Evolutionary conservation across 495 filamentous ascomycete species (phyloP).

Genomic region (Poronia punctata): DNA sequence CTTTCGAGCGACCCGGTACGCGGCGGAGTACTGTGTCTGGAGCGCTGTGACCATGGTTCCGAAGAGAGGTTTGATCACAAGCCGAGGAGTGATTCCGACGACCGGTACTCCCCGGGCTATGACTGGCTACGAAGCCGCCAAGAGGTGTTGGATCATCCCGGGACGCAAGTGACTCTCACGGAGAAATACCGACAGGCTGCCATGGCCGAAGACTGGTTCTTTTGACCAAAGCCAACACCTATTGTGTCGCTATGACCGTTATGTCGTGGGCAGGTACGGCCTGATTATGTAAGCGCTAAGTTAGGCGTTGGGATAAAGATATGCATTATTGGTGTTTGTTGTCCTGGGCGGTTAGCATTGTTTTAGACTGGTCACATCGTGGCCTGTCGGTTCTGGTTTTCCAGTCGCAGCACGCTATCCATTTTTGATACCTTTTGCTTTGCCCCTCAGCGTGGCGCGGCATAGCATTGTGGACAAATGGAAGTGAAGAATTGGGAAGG

Average conservation of each 20-base stretch:
- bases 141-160: constrained; percentile 17
- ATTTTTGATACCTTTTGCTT: too few relatives aligned
- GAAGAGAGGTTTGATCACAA: constrained; percentile 35
- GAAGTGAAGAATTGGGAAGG: too few relatives aligned
- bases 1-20: constrained; percentile 67
- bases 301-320: constrained; percentile 1
- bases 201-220: constrained; percentile 25
- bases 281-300: background rate
- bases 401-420: too few relatives aligned
- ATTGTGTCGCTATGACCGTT: too few relatives aligned
- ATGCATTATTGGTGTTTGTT: constrained; percentile 1
- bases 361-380: too few relatives aligned
- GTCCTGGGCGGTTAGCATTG: background rate
- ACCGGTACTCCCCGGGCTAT: constrained; percentile 19
- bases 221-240: too few relatives aligned
- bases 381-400: too few relatives aligned
- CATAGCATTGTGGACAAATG: too few relatives aligned
- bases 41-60: constrained; percentile 44
- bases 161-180: constrained; percentile 17
- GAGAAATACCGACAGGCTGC: constrained; percentile 26
- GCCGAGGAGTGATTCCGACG: background rate
- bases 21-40: constrained; percentile 75
- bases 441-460: too few relatives aligned
- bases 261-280: too few relatives aligned
- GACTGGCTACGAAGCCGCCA: constrained; percentile 30